These are phyloP conservation scores for Obelidium mucronatum DNA, from an alignment of 192 early-diverging fungal genomes.

Conservation along the genomic window DNA sequence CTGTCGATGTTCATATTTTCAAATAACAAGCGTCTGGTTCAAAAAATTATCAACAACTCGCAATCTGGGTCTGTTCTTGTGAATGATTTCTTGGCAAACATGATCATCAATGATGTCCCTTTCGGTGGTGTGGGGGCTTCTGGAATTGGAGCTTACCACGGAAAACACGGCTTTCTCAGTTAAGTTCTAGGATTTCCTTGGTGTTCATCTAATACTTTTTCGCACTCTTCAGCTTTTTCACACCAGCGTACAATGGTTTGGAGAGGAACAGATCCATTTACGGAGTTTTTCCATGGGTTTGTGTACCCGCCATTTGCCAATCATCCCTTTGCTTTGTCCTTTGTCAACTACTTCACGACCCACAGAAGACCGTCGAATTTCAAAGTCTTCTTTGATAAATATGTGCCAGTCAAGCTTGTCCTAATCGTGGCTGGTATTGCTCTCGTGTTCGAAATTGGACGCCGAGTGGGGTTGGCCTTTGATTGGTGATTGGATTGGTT, in stretches of 20 bases:
- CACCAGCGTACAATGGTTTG: conserved; percentile 4
- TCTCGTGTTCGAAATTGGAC: not conserved
- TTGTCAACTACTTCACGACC: not conserved
- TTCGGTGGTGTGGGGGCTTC: conserved; percentile 90
- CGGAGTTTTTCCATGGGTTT: not conserved
- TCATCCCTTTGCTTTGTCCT: not conserved
- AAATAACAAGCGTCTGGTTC: conserved; percentile 50
- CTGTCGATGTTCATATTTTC: conserved; percentile 83
- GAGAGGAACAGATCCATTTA: not conserved
- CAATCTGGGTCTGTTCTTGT: conserved; percentile 77
- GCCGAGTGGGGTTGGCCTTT: not conserved
- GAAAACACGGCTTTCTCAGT: conserved; percentile 68
- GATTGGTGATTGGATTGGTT: not conserved
- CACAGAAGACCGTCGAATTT: not conserved
- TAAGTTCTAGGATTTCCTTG: not conserved
- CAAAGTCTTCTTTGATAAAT: not conserved
- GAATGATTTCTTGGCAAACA: conserved; percentile 84
- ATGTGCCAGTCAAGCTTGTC: conserved; percentile 4
- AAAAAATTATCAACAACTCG: conserved; percentile 72
- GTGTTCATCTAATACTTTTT: not conserved
- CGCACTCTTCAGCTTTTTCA: conserved; percentile 10
- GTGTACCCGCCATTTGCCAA: conserved; percentile 16
- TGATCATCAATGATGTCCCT: conserved; percentile 63
- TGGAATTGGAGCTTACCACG: conserved; percentile 89
- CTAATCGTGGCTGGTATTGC: not conserved